A percentile compares a stretch with the other conserved stretches of the same genome.
phyloP scores from a whole-genome alignment of 2,329 filamentous ascomycete genomes.

The Sporothrix sp. region DNA sequence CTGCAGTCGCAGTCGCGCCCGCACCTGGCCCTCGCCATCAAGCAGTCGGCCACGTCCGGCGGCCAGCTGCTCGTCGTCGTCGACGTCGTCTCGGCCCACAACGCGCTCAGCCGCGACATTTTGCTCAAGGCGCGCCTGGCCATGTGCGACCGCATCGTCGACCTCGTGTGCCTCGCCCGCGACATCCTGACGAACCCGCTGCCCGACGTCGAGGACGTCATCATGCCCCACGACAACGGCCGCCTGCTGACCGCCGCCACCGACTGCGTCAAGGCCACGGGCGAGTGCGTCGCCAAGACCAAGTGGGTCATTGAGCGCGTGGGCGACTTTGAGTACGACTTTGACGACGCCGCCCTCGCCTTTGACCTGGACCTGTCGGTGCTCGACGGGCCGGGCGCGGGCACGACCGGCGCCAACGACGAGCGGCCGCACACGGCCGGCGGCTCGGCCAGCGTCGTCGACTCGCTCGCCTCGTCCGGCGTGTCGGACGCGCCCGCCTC shows the following conservation, averaged over 20 bases:
- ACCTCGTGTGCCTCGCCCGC: constrained; percentile 70
- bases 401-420: no score
- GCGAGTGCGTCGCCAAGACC: constrained; percentile 82
- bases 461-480: constrained; percentile 24
- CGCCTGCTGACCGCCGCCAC: constrained; percentile 70
- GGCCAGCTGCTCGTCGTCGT: constrained; percentile 69
- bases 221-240: constrained; percentile 70
- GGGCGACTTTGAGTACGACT: constrained; percentile 82
- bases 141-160: constrained; percentile 72
- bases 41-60: constrained; percentile 74
- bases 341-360: constrained; percentile 40
- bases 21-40: constrained; percentile 72
- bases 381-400: constrained; percentile 35
- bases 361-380: constrained; percentile 50
- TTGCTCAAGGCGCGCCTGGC: constrained; percentile 59
- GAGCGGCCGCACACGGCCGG: constrained; percentile 13
- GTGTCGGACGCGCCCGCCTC: constrained; percentile 18
- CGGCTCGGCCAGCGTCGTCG: constrained; percentile 27
- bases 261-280: constrained; percentile 78
- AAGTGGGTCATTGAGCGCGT: constrained; percentile 78
- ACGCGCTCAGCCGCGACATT: constrained; percentile 54
- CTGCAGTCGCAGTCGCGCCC: constrained; percentile 84
- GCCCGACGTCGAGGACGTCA: constrained; percentile 64
- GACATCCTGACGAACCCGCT: constrained; percentile 64
- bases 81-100: constrained; percentile 72